phyloP scores from a whole-genome alignment of 73 alveolate genomes.

The Loxodes magnus region DNA sequence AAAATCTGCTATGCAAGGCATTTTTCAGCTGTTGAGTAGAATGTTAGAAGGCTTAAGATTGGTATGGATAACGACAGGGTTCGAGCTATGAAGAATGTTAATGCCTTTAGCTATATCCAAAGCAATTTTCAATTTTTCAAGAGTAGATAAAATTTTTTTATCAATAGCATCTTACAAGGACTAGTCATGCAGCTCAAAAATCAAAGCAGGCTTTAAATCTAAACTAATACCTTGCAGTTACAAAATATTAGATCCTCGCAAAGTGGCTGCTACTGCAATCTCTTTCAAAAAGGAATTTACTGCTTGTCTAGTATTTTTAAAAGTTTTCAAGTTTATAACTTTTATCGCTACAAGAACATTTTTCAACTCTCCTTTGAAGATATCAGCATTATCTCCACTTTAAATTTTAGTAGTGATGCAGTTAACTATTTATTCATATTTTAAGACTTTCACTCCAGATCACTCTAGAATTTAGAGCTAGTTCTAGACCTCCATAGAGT shows the following conservation, averaged over 20 bases:
- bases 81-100: neutral
- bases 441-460: too few species aligned
- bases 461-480: too few species aligned
- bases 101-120: slow-evolving; percentile 11
- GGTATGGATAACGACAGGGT: slow-evolving; percentile 1
- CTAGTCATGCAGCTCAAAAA: neutral
- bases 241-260: neutral
- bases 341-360: slow-evolving; percentile 14
- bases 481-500: too few species aligned
- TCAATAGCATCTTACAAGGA: slow-evolving; percentile 1
- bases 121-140: slow-evolving; percentile 6
- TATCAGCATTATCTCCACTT: too few species aligned
- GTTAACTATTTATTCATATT: too few species aligned
- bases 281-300: slow-evolving; percentile 8
- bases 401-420: too few species aligned
- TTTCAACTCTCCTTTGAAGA: too few species aligned
- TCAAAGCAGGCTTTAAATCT: slow-evolving; percentile 11
- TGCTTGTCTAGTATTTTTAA: neutral
- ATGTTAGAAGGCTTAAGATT: slow-evolving; percentile 9
- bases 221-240: neutral
- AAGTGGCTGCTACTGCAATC: neutral
- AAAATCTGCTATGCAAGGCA: too few species aligned
- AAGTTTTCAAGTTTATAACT: slow-evolving; percentile 1
- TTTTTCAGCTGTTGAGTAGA: too few species aligned
- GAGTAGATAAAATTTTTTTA: neutral